A percentile compares a stretch with the other conserved stretches of the same genome.
phyloP scores from a whole-genome alignment of 768 basidiomycete genomes.

The Boletus subparvulus region DNA sequence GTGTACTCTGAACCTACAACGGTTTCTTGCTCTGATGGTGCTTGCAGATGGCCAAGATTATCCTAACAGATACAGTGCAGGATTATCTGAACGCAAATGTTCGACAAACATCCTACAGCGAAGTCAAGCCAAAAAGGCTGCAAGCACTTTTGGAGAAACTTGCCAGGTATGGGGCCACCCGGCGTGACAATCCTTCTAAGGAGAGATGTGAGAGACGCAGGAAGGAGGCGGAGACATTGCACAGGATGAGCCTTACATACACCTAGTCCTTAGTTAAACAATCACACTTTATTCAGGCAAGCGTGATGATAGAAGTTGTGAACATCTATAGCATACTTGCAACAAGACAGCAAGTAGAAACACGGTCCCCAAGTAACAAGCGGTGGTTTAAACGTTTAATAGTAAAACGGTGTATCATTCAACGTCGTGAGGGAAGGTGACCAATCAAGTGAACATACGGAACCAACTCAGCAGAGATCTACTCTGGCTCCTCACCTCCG shows the following conservation, averaged over 20 bases:
- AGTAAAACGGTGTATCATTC: conserved; percentile 49
- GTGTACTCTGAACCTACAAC: conserved; percentile 26
- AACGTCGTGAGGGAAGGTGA: conserved; percentile 60
- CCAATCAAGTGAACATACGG: conserved; percentile 48
- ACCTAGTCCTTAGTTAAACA: conserved; percentile 4
- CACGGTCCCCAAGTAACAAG: conserved; percentile 28
- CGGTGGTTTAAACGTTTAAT: conserved; percentile 31
- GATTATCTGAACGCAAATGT: conserved; percentile 74
- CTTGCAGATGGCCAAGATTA: conserved; percentile 66
- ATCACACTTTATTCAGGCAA: conserved; percentile 8
- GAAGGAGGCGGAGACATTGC: conserved; percentile 77
- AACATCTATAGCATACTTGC: conserved; percentile 22
- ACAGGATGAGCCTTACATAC: conserved; percentile 44
- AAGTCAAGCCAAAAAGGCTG: conserved; percentile 69
- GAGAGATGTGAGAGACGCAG: conserved; percentile 71
- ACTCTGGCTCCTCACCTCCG: conserved; percentile 60
- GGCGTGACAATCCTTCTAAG: conserved; percentile 56
- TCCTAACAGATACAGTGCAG: conserved; percentile 68
- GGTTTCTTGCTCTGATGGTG: conserved; percentile 5
- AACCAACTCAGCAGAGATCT: conserved; percentile 38
- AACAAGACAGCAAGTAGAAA: conserved; percentile 1
- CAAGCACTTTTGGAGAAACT: conserved; percentile 79
- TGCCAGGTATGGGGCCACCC: conserved; percentile 60
- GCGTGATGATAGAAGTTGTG: conserved; percentile 7
- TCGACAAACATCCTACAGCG: conserved; percentile 64